Base-by-base conservation (phyloP, 257 asterid genomes). In the Cruciata laevipes region DNA sequence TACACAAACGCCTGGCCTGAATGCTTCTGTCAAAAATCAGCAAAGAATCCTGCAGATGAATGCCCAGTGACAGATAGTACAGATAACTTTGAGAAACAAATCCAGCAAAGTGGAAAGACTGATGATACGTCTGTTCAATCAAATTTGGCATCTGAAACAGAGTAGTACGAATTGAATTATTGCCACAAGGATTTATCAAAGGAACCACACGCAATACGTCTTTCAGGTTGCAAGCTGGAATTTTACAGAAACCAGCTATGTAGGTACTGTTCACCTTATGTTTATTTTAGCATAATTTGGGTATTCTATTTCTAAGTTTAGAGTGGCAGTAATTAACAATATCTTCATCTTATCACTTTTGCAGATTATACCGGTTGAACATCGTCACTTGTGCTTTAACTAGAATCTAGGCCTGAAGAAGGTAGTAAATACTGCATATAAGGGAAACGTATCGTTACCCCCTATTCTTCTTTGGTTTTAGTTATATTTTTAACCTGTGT, bases 1-100 rank as follows among this genome's bases (percentile, higher is more conserved):
- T 90, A 90, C 56, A 88, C 96, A 25, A 94, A 94, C 73, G 84
- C 96, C 10, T 90, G 99, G 99, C 97, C 99, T 0, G 97, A 94
- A 75, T 94, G 99, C 80, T 94, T 94, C 77, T 94, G 99, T 77
- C 95, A 86, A 77, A 71, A 76, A 20, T 67, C 89, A 13, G 81
- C 97, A 32, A 68, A 78, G 51, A 84, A 86, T 83, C 84, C 82
- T 18, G 88, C 86, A 20, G 89, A 90, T 81, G 79, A 72, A 72
- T 93, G 99, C 63, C 97, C 97, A 13, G 73, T 47, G 16, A 52
- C 32, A 38, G 56, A 73, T 56, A 66, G 64, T 51, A 24, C 68
- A 61, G 77, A 73, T 11, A 33, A 18, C 42, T 65, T 73, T 21
- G 77, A 67, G 68, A 66, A 66, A 30, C 68, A 38, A 38, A 32